These are phyloP conservation scores for Kwoniella heveanensis DNA, from an alignment of 768 basidiomycete species.

Conservation along the genomic window DNA sequence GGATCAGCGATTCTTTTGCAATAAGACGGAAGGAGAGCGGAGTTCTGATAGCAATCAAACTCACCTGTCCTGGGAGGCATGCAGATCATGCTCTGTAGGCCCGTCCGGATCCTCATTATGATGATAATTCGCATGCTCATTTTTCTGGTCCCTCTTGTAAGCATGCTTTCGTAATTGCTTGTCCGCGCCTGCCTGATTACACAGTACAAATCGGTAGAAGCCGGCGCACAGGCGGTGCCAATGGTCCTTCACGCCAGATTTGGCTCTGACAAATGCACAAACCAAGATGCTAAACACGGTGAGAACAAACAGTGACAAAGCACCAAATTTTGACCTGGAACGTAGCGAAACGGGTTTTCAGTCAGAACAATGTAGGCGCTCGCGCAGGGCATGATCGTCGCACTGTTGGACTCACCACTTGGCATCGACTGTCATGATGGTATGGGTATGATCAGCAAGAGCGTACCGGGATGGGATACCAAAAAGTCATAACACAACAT, in stretches of 20 bases:
- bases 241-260: slow-evolving; percentile 14
- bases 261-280: slow-evolving; percentile 26
- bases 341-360: too few relatives aligned
- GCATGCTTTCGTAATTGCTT: slow-evolving; percentile 8
- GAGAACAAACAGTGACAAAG: slow-evolving; percentile 24
- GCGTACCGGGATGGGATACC: too few relatives aligned
- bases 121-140: slow-evolving; percentile 10
- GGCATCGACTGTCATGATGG: slow-evolving; percentile 29
- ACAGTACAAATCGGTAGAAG: slow-evolving; percentile 13
- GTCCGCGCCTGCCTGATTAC: slow-evolving; percentile 4
- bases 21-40: too few relatives aligned
- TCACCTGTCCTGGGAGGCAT: slow-evolving; percentile 24
- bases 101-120: slow-evolving; percentile 15
- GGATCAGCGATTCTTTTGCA: too few relatives aligned
- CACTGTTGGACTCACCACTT: slow-evolving; percentile 27
- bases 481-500: too few relatives aligned
- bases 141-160: slow-evolving; percentile 5
- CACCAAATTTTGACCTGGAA: slow-evolving; percentile 43
- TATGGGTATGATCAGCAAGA: too few relatives aligned
- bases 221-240: slow-evolving; percentile 5
- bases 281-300: slow-evolving; percentile 23
- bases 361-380: too few relatives aligned
- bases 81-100: slow-evolving; percentile 19
- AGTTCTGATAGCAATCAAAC: not conserved
- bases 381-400: too few relatives aligned